A percentile compares a stretch with the other conserved stretches of the same genome.
Evolutionary conservation across 345 rosid species (phyloP).

Genomic region (Physaria fendleri): DNA sequence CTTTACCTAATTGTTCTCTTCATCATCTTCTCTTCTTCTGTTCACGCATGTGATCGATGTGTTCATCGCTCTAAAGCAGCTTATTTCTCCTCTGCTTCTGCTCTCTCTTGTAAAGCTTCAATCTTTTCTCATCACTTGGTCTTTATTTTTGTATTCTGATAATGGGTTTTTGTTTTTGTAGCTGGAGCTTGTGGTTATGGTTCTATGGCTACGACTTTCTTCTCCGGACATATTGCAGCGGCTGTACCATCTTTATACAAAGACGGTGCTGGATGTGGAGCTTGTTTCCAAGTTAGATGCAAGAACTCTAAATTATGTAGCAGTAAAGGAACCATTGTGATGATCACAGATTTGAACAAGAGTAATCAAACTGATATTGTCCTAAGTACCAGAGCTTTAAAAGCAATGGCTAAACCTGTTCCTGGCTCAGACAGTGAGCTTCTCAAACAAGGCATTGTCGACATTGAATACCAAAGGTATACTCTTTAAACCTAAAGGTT

Average conservation of each 20-base stretch:
- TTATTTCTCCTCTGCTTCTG: slow-evolving; percentile 56
- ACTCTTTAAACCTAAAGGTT: background rate
- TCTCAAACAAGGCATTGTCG: slow-evolving; percentile 57
- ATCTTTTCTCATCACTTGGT: slow-evolving; percentile 15
- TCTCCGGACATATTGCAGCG: slow-evolving; percentile 65
- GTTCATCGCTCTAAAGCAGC: slow-evolving; percentile 62
- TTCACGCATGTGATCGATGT: slow-evolving; percentile 74
- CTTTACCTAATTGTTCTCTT: too few relatives aligned
- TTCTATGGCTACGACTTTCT: slow-evolving; percentile 55
- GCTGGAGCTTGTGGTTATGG: slow-evolving; percentile 97
- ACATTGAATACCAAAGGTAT: slow-evolving; percentile 72
- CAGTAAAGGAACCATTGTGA: slow-evolving; percentile 57
- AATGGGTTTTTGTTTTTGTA: background rate
- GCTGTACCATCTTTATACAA: slow-evolving; percentile 66
- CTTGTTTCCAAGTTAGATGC: slow-evolving; percentile 92
- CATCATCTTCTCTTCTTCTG: slow-evolving; percentile 36
- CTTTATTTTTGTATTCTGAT: too few relatives aligned
- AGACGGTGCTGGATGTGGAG: slow-evolving; percentile 85
- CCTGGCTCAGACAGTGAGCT: slow-evolving; percentile 39
- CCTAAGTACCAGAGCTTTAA: slow-evolving; percentile 75
- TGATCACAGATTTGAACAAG: slow-evolving; percentile 59
- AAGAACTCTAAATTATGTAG: slow-evolving; percentile 49
- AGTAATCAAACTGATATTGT: slow-evolving; percentile 66
- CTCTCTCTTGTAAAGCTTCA: slow-evolving; percentile 51
- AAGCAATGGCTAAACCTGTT: slow-evolving; percentile 59